Evolutionary conservation across 2,329 filamentous ascomycete species (phyloP).

Genomic region (Hymenoscyphus fraxineus): DNA sequence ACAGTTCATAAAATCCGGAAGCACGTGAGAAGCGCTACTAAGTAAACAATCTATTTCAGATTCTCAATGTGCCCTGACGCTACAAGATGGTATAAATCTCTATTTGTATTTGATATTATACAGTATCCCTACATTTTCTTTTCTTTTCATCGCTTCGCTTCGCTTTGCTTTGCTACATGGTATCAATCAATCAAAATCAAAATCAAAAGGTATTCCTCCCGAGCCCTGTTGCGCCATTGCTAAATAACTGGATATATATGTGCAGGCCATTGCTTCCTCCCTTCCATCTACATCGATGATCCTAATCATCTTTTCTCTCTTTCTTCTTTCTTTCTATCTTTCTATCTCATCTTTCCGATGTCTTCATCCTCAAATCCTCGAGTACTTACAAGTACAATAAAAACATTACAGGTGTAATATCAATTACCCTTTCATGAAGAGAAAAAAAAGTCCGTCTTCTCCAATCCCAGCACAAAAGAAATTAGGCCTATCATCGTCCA

Average conservation of each 20-base stretch:
- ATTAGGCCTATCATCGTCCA: constrained; percentile 12
- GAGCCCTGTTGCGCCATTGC: background rate
- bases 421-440: background rate
- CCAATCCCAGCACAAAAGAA: constrained; percentile 1
- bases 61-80: background rate
- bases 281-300: background rate
- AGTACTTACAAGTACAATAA: background rate
- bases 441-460: background rate
- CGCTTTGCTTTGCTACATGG: background rate
- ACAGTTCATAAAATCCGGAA: no score
- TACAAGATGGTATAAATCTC: background rate
- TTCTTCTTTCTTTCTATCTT: background rate
- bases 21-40: no score
- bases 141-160: background rate
- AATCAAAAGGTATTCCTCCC: background rate
- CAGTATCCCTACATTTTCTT: background rate
- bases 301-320: background rate
- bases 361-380: background rate
- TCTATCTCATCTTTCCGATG: background rate
- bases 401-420: background rate
- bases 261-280: background rate
- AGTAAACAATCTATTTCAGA: no score
- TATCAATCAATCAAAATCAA: background rate
- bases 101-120: background rate
- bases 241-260: background rate